Evolutionary conservation across 306 rosid genomes (phyloP).

Genomic region (Begonia fuchsioides): DNA sequence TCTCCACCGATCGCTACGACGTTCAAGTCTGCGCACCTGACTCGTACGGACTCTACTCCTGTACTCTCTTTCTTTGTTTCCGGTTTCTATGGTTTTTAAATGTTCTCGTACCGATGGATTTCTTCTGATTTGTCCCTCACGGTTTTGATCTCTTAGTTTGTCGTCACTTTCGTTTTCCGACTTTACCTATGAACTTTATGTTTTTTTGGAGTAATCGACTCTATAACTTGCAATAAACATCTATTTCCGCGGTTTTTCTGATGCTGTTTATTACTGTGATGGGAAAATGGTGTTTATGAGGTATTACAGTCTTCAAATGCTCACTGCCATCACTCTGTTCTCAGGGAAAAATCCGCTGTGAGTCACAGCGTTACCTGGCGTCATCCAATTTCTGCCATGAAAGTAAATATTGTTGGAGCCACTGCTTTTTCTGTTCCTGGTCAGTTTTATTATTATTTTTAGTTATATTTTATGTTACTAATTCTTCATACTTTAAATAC

Average conservation of each 20-base stretch:
- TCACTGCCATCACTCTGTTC: neutral
- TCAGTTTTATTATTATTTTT: constrained; percentile 6
- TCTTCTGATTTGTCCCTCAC: too few species aligned
- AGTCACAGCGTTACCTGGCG: constrained; percentile 76
- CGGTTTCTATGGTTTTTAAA: neutral
- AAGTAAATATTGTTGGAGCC: constrained; percentile 50
- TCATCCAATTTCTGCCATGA: constrained; percentile 49
- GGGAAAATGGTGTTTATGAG: too few species aligned
- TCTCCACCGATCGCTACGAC: constrained; percentile 38
- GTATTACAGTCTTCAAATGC: too few species aligned
- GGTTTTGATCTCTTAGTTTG: too few species aligned
- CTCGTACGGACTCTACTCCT: constrained; percentile 23
- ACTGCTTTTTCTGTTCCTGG: constrained; percentile 68
- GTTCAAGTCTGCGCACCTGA: constrained; percentile 84
- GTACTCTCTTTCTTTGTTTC: neutral
- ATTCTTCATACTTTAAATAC: too few species aligned
- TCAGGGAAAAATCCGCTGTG: constrained; percentile 72
- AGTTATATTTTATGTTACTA: neutral
- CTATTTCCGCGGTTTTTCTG: too few species aligned
- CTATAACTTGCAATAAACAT: too few species aligned
- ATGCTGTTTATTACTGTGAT: too few species aligned
- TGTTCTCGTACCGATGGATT: neutral
- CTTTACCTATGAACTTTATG: too few species aligned
- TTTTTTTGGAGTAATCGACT: too few species aligned
- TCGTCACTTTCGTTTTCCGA: too few species aligned